Evolutionary conservation across 1,139 yeast genomes (phyloP).

Genomic region (Debaryomyces coudertii): DNA sequence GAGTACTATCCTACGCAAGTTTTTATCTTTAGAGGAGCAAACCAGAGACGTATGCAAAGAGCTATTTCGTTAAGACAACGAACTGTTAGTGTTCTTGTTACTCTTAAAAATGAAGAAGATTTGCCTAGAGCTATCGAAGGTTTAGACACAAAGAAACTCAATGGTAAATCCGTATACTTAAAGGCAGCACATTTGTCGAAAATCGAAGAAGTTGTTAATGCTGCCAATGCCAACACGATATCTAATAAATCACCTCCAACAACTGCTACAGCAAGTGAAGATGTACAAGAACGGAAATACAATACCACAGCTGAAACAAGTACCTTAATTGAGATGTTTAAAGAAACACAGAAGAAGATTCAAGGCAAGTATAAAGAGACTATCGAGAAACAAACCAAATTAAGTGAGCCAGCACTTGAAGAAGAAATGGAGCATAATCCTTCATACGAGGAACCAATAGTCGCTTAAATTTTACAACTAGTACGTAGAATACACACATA

Average conservation of each 20-base stretch:
- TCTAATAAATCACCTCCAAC: constrained; percentile 1
- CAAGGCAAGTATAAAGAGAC: constrained; percentile 5
- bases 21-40: constrained; percentile 43
- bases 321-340: constrained; percentile 4
- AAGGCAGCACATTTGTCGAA: constrained; percentile 45
- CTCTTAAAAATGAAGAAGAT: constrained; percentile 45
- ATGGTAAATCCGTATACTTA: constrained; percentile 38
- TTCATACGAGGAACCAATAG: neutral
- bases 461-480: neutral
- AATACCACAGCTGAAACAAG: constrained; percentile 1
- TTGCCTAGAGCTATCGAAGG: constrained; percentile 48
- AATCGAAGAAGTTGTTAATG: constrained; percentile 43
- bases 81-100: constrained; percentile 55
- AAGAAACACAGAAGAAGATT: constrained; percentile 5
- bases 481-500: neutral
- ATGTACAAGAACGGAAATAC: neutral
- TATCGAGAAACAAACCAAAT: neutral
- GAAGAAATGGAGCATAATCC: neutral
- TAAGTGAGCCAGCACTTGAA: neutral
- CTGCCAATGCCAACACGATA: constrained; percentile 22
- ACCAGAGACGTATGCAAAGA: constrained; percentile 12
- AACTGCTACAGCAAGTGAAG: neutral
- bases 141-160: constrained; percentile 28
- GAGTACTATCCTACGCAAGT: constrained; percentile 51
- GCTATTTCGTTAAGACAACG: constrained; percentile 18